These are phyloP conservation scores for Fusarium coicis DNA, from an alignment of 2,329 filamentous ascomycete genomes.

Conservation along the genomic window DNA sequence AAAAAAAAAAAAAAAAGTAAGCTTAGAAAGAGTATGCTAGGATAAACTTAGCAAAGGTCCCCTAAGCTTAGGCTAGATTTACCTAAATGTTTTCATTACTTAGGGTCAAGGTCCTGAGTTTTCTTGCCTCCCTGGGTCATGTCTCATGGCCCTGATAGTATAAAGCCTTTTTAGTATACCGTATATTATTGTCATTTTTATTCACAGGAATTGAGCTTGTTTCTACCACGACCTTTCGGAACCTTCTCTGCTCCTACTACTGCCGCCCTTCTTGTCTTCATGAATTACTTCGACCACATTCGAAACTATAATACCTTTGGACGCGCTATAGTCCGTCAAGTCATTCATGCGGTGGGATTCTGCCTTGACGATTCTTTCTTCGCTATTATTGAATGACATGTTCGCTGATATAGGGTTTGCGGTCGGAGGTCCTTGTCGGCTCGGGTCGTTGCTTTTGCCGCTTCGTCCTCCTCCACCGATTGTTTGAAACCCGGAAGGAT, in stretches of 20 bases:
- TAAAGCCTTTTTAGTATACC: not conserved
- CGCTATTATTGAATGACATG: slow-evolving; percentile 52
- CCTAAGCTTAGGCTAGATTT: too few relatives aligned
- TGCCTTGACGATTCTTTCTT: slow-evolving; percentile 56
- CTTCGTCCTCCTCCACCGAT: slow-evolving; percentile 53
- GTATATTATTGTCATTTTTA: not conserved
- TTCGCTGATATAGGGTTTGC: slow-evolving; percentile 50
- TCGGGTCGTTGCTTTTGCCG: slow-evolving; percentile 44
- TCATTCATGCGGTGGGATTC: slow-evolving; percentile 52
- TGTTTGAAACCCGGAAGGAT: slow-evolving; percentile 52
- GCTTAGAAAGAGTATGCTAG: too few relatives aligned
- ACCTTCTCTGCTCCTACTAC: not conserved
- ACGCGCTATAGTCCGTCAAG: slow-evolving; percentile 18
- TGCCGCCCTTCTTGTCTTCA: slow-evolving; percentile 32
- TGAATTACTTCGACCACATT: slow-evolving; percentile 52
- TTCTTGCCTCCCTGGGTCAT: not conserved
- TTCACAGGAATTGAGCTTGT: rapidly evolving
- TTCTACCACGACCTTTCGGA: slow-evolving; percentile 27
- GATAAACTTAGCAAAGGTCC: too few relatives aligned
- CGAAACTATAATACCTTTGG: slow-evolving; percentile 53
- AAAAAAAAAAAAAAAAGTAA: too few relatives aligned
- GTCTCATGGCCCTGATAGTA: too few relatives aligned
- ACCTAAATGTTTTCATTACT: too few relatives aligned
- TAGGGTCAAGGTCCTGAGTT: not conserved
- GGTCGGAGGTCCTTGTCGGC: slow-evolving; percentile 47